Base-by-base conservation (phyloP, 108 stramenopile species). In the Cyclotella choctawhatcheeana region DNA sequence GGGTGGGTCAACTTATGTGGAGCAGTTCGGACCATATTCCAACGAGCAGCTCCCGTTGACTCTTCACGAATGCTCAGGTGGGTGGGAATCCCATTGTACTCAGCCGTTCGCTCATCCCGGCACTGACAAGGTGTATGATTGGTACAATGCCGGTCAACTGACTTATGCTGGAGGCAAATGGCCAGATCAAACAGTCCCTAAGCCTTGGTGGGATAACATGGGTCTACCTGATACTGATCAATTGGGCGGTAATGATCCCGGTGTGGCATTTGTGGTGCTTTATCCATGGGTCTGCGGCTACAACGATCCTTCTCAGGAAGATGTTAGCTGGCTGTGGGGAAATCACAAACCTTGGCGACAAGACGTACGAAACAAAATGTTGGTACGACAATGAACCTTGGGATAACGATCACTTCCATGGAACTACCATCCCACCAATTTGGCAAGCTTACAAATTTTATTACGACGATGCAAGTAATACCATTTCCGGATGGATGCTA, bases 181-280 rank as follows among this genome's bases (percentile, higher is more conserved):
- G 51, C 51, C 51, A 14, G 51, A 52, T 16, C 18, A 52, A 52
- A 22, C 5, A 24, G 51, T 24, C 6, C 10, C 7, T 7, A 52
- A 52, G 51, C 51, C 51, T 22, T 52, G 51, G 51, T 52, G 51
- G 51, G n/a, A 52, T 52, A 52, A 52, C 51, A 52, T 52, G 51
- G 51, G 51, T 6, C n/a, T 52, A 17, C 22, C 21, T 20, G 51
- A 52, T 52, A 52, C 51, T 13, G 51, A 52, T 16, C 7, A 52
- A 52, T 17, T 52, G 7, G 37, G 37, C 12, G 51, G 51, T 17
- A 52, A 52, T 52, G 51, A 52, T 16, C 51, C 51, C n/a, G 51
- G 51, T 24, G 22, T 24, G 6, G 51, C 51, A 14, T 52, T 52
- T 24, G 51, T 24, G 6, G n/a, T 52, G 5, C 18, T 52, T 6